These are phyloP conservation scores for Mucor mucedo DNA, from an alignment of 371 early-diverging fungal species.

Conservation along the genomic window DNA sequence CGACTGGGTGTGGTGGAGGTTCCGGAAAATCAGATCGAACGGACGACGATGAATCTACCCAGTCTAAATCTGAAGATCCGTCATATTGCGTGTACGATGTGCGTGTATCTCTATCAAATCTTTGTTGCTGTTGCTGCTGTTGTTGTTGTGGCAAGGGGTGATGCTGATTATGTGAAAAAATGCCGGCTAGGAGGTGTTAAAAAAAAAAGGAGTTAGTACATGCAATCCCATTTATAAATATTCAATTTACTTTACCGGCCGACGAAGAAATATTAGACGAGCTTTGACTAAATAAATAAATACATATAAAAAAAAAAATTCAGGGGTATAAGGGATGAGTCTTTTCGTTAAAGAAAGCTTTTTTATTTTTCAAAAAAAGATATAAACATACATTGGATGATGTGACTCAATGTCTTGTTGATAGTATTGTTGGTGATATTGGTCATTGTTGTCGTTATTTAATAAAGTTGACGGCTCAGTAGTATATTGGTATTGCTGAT, in stretches of 20 bases:
- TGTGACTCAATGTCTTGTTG: neutral
- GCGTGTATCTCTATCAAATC: conserved; percentile 4
- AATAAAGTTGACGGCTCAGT: neutral
- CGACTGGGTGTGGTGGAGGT: conserved; percentile 14
- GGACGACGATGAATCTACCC: conserved; percentile 15
- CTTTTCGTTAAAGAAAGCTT: neutral
- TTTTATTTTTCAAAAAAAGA: neutral
- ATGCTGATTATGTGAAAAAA: conserved; percentile 4
- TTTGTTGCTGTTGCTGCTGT: conserved; percentile 13
- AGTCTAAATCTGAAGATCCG: conserved; percentile 18
- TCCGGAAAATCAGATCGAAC: conserved; percentile 11
- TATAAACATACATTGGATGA: neutral
- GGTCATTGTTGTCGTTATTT: neutral
- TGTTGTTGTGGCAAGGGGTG: conserved; percentile 24
- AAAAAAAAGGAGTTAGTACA: conserved; percentile 1
- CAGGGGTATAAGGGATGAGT: neutral
- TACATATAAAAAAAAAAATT: neutral
- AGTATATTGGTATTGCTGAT: conserved; percentile 1
- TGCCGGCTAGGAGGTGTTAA: neutral
- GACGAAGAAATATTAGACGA: neutral
- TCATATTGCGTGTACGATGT: conserved; percentile 12
- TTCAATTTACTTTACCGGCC: conserved; percentile 3
- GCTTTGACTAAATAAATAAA: neutral
- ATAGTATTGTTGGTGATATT: conserved; percentile 1
- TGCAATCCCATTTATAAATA: neutral